Base-by-base conservation (phyloP, 345 rosid genomes). In the Lepidium aucheri region DNA sequence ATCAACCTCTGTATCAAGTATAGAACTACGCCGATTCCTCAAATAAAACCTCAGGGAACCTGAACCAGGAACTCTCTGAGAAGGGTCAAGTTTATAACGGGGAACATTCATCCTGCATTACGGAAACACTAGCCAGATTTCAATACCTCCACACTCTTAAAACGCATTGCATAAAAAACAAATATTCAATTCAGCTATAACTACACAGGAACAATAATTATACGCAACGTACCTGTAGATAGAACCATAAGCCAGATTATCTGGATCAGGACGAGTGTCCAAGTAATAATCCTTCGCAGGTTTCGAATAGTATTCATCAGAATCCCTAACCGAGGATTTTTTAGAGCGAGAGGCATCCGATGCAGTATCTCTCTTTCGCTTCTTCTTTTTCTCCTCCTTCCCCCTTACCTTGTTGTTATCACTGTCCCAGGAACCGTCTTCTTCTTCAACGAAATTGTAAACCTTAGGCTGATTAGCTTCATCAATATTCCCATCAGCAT, bases 101-200 rank as follows among this genome's bases (percentile, higher is more conserved):
- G 97, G 95, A 53, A 94, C 83, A 69, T 88, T 81, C 99, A 88
- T 88, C 74, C 99, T 90, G 81, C 84, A 85, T 65, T 7, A 50
- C 6, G 34, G 35, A 33, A 32, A 44, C 52, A 60, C 2, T 24
- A 8, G 5, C n/a, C n/a, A 49, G 12, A 17, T n/a, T 39, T 44
- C 43, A 63, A 59, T 16, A 63, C 59, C 36, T 17, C 7, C 7
- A 58, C 8, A 59, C 22, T 44, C 56, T 47, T 15, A 51, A 40
- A 51, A 38, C 33, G 30, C 22, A 0, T 42, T 16, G 12, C 40
- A 20, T 18, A 10, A 18, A n/a, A n/a, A 10, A 17, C 0, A n/a
- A 4, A 53, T 4, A 28, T 35, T 33, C 20, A 54, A 56, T 33
- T 9, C 1, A 63, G 45, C 69, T 16, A 44, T 13, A 47, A 38